These are phyloP conservation scores for Fusarium buxicola DNA, from an alignment of 2,329 filamentous ascomycete genomes.

Conservation along the genomic window DNA sequence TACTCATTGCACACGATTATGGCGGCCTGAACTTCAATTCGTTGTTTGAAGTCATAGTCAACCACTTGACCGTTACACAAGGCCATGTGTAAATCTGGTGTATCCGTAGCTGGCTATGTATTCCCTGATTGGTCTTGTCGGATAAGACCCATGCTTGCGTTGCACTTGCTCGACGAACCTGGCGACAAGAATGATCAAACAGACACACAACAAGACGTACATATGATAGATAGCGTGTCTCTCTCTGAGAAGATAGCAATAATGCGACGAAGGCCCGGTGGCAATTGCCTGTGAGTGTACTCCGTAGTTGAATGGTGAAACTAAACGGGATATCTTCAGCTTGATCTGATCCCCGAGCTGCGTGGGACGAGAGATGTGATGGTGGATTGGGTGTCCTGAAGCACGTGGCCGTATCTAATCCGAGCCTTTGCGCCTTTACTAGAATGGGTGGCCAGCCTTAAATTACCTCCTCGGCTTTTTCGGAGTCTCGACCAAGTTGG, in stretches of 20 bases:
- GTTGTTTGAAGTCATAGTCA: too few species aligned
- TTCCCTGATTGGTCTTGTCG: slow-evolving; percentile 1
- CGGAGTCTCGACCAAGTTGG: not conserved
- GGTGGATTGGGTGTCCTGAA: not conserved
- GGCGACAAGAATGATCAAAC: too few species aligned
- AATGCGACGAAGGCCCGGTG: too few species aligned
- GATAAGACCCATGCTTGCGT: not conserved
- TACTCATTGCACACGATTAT: too few species aligned
- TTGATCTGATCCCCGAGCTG: not conserved
- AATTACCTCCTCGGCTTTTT: not conserved
- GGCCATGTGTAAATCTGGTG: not conserved
- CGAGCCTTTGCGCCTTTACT: not conserved
- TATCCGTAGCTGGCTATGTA: not conserved
- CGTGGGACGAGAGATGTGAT: not conserved
- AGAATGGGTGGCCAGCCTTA: not conserved
- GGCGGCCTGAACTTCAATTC: too few species aligned
- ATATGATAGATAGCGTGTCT: too few species aligned
- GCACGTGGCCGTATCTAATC: not conserved
- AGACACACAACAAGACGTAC: too few species aligned
- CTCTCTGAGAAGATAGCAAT: too few species aligned
- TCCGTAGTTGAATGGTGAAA: too few species aligned
- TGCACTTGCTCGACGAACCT: not conserved
- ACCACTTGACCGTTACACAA: not conserved
- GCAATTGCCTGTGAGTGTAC: too few species aligned
- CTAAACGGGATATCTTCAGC: too few species aligned